Conservation (phyloP, 148 eudicot genomes). For the Cornus controversa region DNA sequence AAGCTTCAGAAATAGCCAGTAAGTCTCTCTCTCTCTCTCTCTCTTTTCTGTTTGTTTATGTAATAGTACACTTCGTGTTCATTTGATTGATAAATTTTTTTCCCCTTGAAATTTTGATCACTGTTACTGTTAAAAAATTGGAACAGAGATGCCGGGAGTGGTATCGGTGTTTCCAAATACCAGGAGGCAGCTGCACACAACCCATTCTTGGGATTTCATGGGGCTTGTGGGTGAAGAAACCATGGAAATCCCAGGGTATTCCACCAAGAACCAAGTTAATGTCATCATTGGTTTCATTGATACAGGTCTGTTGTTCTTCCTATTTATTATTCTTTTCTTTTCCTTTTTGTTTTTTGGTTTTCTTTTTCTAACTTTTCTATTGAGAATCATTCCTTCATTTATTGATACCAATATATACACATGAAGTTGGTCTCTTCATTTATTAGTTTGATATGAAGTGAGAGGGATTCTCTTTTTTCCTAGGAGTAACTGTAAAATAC, state of each 20-base stretch:
- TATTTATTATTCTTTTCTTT: not conserved
- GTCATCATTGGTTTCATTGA: slow-evolving; percentile 55
- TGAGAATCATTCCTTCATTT: not conserved
- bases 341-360: not conserved
- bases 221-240: slow-evolving; percentile 49
- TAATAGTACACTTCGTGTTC: too few relatives aligned
- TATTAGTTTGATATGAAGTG: not conserved
- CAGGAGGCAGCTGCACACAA: slow-evolving; percentile 47
- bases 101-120: too few relatives aligned
- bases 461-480: not conserved
- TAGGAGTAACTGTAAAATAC: not conserved
- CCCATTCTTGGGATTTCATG: slow-evolving; percentile 67
- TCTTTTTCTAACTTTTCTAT: too few relatives aligned
- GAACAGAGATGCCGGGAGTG: slow-evolving; percentile 53
- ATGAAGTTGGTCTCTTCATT: slow-evolving; percentile 12
- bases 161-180: slow-evolving; percentile 49
- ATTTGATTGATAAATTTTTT: too few relatives aligned
- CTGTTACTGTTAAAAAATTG: not conserved
- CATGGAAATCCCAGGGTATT: slow-evolving; percentile 54
- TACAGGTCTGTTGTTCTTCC: slow-evolving; percentile 32
- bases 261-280: slow-evolving; percentile 58
- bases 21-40: not conserved
- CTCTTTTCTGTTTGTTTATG: not conserved
- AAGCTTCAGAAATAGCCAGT: slow-evolving; percentile 45
- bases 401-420: not conserved